Evolutionary conservation across 164 flowering plant genomes (phyloP).

Genomic region (Santalum album): DNA sequence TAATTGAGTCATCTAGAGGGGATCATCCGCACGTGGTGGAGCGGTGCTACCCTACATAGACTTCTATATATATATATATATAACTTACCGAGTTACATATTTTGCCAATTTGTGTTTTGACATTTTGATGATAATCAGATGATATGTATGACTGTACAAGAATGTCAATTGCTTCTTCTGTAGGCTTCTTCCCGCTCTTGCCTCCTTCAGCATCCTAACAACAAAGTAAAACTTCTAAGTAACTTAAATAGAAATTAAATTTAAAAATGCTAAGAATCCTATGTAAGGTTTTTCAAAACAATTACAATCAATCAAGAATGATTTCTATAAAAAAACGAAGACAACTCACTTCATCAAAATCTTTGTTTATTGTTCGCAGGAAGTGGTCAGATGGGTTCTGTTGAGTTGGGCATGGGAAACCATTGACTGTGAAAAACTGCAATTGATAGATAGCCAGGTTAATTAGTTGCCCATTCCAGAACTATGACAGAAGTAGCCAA

Average conservation of each 20-base stretch:
- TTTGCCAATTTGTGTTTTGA: slow-evolving; percentile 15
- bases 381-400: slow-evolving; percentile 79
- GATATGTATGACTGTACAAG: slow-evolving; percentile 40
- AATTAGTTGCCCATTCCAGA: not conserved
- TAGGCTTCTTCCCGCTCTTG: slow-evolving; percentile 9
- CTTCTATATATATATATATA: too few relatives aligned
- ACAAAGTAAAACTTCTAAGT: too few relatives aligned
- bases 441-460: not conserved
- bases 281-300: too few relatives aligned
- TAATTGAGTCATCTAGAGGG: too few relatives aligned
- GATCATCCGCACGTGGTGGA: too few relatives aligned
- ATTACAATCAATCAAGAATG: too few relatives aligned
- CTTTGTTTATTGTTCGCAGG: slow-evolving; percentile 63
- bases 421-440: slow-evolving; percentile 59
- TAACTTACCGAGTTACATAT: slow-evolving; percentile 24
- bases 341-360: slow-evolving; percentile 49
- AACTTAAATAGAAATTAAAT: too few relatives aligned
- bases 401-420: slow-evolving; percentile 62
- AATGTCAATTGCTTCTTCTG: slow-evolving; percentile 34
- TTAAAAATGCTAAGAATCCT: not conserved
- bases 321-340: too few relatives aligned
- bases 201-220: slow-evolving; percentile 31
- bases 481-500: too few relatives aligned
- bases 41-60: too few relatives aligned
- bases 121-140: slow-evolving; percentile 23